Base-by-base conservation (phyloP, 306 rosid genomes). In the Pueraria montana region DNA sequence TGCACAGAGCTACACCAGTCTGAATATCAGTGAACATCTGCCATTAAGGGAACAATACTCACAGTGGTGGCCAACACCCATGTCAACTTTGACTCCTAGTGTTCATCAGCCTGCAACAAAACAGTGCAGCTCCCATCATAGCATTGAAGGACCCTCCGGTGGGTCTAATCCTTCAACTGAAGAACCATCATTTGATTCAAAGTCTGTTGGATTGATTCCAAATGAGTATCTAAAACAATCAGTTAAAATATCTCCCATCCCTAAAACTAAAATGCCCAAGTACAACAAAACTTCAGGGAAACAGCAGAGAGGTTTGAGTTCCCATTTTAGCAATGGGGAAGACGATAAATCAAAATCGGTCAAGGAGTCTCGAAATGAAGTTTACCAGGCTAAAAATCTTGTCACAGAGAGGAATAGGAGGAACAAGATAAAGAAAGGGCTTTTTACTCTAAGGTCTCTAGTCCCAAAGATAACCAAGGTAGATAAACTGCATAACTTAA, bases 381-480 rank as follows among this genome's bases (percentile, higher is more conserved):
- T 72, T 3, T 91, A 17, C 86, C 74, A 13, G 45, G 91, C 97
- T 62, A 91, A 90, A 84, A 95, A 95, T 88, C 97, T 93, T 58
- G 61, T 68, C 11, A 80, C 94, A 0, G 98, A 95, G 89, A 91
- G 98, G 81, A 93, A 86, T n/a, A 93, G 98, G 89, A 91, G 97
- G 84, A 84, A 45, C 20, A 91, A 77, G 89, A 91, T 91, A 4
- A 88, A 86, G 66, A 85, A 83, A 13, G 89, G 89, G 64, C 90
- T 89, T 43, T 80, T 64, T 76, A 36, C 90, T 52, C 88, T 93
- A 32, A 87, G 98, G n/a, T 83, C 97, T 62, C 83, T 95, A 68
- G 97, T 95, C 61, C 97, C 98, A 26, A 93, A 87, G 67, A 95
- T 93, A 86, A 87, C 93, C 80, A 95, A 90, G 97, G 98, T 95